phyloP scores from a whole-genome alignment of 73 alveolate species.

The Paramecium primaurelia region DNA sequence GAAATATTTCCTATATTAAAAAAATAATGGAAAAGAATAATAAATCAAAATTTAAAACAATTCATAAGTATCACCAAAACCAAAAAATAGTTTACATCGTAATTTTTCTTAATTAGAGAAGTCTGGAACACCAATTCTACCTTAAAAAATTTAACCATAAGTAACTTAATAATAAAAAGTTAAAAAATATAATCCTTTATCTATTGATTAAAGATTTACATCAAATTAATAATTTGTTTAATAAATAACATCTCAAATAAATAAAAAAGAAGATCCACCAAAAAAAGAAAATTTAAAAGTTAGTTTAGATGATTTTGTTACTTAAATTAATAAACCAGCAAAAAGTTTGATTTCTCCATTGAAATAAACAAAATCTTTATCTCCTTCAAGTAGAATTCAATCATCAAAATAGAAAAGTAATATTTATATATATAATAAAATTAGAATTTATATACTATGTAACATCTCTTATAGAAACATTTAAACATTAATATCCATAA shows the following conservation, averaged over 20 bases:
- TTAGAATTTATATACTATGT: slow-evolving; percentile 14
- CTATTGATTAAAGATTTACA: slow-evolving; percentile 1
- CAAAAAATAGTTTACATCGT: background rate
- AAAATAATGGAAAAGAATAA: background rate
- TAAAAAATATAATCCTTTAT: background rate
- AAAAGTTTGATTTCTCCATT: background rate
- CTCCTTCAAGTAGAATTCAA: background rate
- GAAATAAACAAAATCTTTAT: background rate
- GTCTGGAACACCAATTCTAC: background rate
- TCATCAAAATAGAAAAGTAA: background rate
- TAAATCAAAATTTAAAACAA: background rate
- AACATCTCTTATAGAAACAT: background rate
- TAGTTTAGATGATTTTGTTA: background rate
- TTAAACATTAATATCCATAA: background rate
- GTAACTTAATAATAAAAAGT: background rate
- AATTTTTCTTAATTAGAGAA: background rate
- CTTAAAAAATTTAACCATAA: background rate
- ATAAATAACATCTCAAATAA: background rate
- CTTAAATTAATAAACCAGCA: background rate
- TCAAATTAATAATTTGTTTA: background rate
- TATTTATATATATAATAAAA: background rate
- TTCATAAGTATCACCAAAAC: background rate
- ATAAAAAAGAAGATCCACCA: background rate
- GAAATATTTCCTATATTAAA: slow-evolving; percentile 3
- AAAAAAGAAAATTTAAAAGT: background rate